Evolutionary conservation across 2,329 filamentous ascomycete species (phyloP), one percentile per base, ranked within the genome.

Genomic region (Paraconiothyrium brasiliense): DNA sequence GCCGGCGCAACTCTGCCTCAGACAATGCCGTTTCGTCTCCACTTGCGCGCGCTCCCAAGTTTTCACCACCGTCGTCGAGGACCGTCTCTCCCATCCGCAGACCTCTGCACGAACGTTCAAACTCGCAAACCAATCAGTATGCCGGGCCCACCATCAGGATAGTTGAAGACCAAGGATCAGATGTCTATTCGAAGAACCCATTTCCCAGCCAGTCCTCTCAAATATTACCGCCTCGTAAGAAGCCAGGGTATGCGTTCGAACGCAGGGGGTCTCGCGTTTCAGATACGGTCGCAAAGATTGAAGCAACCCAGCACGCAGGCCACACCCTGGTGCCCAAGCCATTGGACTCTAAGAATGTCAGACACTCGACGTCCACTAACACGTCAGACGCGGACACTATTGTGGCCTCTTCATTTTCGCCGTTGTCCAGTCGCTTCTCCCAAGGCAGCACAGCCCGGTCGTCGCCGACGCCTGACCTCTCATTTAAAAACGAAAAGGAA

Each of bases 71-170:
- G 10, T 66, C 66, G n/a, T 72, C 70, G 47, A 71, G 67, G 66
- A 71, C 70, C 60, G 64, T 71, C 37, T 78, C 77, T 58, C 75
- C 77, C 54, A 58, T 65, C 58, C 71, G 78, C 50, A 70, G 70
- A 27, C 74, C 78, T 56, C 75, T 80, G 37, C 78, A 78, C 65
- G 75, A 81, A 51, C 73, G 75, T 47, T 78, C 78, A 34, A 71
- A 76, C 54, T 76, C 76, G 54, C 74, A 76, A 39, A 67, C 72
- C 66, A 81, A 78, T 67, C 73, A 75, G 44, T 68, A 70, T 58
- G 66, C 74, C n/a, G 71, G 73, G 48, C 75, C 79, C 24, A 80
- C 77, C 37, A 81, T 80, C 49, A 78, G 79, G 67, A 73, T 80
- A 61, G 77, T 80, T 43, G 70, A 55, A 16, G 54, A 78, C 57